A percentile compares a stretch with the other conserved stretches of the same genome.
These are phyloP conservation scores for Ganoderma sp. DNA, from an alignment of 1,284 basidiomycete genomes.

Conservation along the genomic window DNA sequence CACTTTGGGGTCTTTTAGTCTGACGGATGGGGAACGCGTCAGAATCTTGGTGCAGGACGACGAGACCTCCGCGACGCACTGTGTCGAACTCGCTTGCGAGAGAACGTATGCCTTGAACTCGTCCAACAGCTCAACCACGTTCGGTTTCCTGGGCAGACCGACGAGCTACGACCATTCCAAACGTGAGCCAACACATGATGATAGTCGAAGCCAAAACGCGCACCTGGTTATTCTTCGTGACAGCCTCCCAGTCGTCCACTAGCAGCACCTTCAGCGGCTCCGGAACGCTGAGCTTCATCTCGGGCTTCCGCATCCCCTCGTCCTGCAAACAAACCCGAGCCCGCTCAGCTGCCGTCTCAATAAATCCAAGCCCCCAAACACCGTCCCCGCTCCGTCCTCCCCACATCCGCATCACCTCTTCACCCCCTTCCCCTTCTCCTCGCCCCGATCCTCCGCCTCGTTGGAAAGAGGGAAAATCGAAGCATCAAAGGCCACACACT, in stretches of 20 bases:
- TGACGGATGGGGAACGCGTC: slow-evolving; percentile 38
- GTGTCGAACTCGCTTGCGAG: slow-evolving; percentile 52
- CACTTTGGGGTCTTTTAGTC: slow-evolving; percentile 64
- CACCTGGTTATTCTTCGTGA: slow-evolving; percentile 94
- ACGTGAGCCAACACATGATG: not conserved
- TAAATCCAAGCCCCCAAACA: not conserved
- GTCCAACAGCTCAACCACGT: slow-evolving; percentile 78
- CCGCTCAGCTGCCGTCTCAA: not conserved
- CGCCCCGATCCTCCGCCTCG: not conserved
- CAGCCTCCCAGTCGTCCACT: slow-evolving; percentile 98
- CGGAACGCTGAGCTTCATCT: slow-evolving; percentile 91
- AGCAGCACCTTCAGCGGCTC: slow-evolving; percentile 88
- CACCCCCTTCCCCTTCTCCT: not conserved
- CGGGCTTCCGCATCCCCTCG: slow-evolving; percentile 75
- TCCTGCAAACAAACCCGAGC: slow-evolving; percentile 48
- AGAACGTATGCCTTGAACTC: slow-evolving; percentile 78
- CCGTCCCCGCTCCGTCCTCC: not conserved
- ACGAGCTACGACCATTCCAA: slow-evolving; percentile 67
- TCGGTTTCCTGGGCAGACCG: slow-evolving; percentile 83
- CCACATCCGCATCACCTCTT: slow-evolving; percentile 7
- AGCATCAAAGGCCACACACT: slow-evolving; percentile 22
- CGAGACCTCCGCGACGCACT: slow-evolving; percentile 45
- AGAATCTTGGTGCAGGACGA: not conserved
- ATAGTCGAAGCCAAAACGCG: slow-evolving; percentile 17
- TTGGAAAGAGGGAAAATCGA: not conserved